These are phyloP conservation scores for Veloboletus limbatus DNA, from an alignment of 1,284 basidiomycete genomes.

Conservation along the genomic window DNA sequence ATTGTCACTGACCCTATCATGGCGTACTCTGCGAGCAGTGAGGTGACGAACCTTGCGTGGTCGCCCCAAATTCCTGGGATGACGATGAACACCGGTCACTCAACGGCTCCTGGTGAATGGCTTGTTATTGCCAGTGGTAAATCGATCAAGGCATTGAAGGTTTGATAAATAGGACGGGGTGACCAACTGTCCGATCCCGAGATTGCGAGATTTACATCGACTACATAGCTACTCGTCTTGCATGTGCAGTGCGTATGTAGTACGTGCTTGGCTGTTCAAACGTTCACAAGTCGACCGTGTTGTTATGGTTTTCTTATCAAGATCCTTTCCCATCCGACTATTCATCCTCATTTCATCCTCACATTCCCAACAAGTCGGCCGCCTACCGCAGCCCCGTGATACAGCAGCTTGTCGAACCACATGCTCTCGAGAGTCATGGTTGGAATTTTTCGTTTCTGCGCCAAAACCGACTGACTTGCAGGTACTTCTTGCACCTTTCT, in stretches of 20 bases:
- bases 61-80: conserved; percentile 74
- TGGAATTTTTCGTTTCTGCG: no score
- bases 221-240: conserved; percentile 1
- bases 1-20: conserved; percentile 72
- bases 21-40: conserved; percentile 77
- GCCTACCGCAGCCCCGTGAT: neutral
- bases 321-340: neutral
- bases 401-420: no score
- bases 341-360: neutral
- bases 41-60: conserved; percentile 89
- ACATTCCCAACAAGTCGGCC: neutral
- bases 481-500: no score
- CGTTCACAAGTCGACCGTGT: neutral
- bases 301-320: neutral
- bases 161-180: conserved; percentile 39
- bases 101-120: conserved; percentile 81
- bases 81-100: conserved; percentile 68
- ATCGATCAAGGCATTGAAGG: conserved; percentile 78
- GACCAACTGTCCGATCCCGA: no score
- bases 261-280: neutral
- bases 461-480: neutral
- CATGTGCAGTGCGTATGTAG: conserved; percentile 1
- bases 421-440: no score
- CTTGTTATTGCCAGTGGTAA: conserved; percentile 86
- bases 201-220: no score